Base-by-base conservation (phyloP, 352 stramenopile genomes). In the Aphanomyces cochlioides region DNA sequence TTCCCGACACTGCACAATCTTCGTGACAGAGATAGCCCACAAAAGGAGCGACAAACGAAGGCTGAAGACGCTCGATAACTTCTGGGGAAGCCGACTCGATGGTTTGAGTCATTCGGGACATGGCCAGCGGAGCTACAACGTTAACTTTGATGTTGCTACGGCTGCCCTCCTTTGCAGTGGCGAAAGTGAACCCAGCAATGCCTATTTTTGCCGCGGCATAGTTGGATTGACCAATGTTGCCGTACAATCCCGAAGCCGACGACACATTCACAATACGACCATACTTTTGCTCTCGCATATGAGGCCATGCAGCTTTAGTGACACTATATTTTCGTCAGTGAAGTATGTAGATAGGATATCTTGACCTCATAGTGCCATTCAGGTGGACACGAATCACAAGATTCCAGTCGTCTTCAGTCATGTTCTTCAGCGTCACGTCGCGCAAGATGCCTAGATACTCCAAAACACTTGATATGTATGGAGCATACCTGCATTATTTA, bases 101-200 rank as follows among this genome's bases (percentile, higher is more conserved):
- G 3, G 80, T 87, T 7, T 88, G 82, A 7, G 88, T 93, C 89
- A 96, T 96, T 54, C 91, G 83, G 5, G 85, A 93, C 40, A 82
- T 89, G 7, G 85, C 89, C 21, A 95, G 73, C 17, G 89, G 89
- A 3, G 88, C 86, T 21, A 96, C 86, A 36, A 90, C 85, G 56
- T 96, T 96, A 4, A 80, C 79, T 34, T 89, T 63, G 34, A 96
- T 83, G 60, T 92, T 92, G 58, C 83, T 84, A 64, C 85, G 81
- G 6, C 66, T 74, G 36, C 89, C 89, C 78, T 96, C 89, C 56
- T 93, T 84, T 67, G 85, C 90, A 15, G 97, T 72, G 13, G 96
- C 90, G 72, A 96, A 92, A 28, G 90, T 97, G 54, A 98, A 80
- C 0, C 93, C 94, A 17, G 96, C 93, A 56, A 98, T 92, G 15